phyloP scores from a whole-genome alignment of 1,139 yeast genomes.

The Pichia sp. region DNA sequence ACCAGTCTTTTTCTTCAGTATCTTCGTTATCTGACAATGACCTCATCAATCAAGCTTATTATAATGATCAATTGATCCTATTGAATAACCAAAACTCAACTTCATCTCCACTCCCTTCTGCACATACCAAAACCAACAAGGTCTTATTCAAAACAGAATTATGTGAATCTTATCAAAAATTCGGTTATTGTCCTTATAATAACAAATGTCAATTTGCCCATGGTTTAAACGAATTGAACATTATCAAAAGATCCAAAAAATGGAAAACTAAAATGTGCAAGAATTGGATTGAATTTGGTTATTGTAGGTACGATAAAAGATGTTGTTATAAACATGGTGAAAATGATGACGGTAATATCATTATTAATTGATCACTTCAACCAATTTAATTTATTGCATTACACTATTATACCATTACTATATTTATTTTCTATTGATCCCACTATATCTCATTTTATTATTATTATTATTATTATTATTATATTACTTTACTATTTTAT shows the following conservation, averaged over 20 bases:
- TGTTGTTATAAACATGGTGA: slow-evolving; percentile 85
- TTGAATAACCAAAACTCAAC: neutral
- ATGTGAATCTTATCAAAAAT: slow-evolving; percentile 70
- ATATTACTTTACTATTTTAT: neutral
- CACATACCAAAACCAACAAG: neutral
- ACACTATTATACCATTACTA: too few species aligned
- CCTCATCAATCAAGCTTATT: slow-evolving; percentile 2
- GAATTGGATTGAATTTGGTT: slow-evolving; percentile 78
- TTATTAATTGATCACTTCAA: neutral
- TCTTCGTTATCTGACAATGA: slow-evolving; percentile 3
- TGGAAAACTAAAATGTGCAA: slow-evolving; percentile 91
- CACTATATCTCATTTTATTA: neutral
- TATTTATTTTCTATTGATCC: too few species aligned
- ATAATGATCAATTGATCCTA: neutral
- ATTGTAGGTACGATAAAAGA: slow-evolving; percentile 83
- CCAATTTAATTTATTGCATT: too few species aligned
- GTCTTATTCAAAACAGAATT: slow-evolving; percentile 79
- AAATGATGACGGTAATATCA: slow-evolving; percentile 17
- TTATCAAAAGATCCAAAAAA: slow-evolving; percentile 68
- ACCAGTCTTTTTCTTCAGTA: neutral
- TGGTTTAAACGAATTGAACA: slow-evolving; percentile 70
- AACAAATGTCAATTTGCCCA: slow-evolving; percentile 93
- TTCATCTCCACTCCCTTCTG: neutral
- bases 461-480: neutral
- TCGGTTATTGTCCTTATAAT: slow-evolving; percentile 81